These are phyloP conservation scores for Pittosporum tobira DNA, from an alignment of 129 eudicot genomes.

Conservation along the genomic window DNA sequence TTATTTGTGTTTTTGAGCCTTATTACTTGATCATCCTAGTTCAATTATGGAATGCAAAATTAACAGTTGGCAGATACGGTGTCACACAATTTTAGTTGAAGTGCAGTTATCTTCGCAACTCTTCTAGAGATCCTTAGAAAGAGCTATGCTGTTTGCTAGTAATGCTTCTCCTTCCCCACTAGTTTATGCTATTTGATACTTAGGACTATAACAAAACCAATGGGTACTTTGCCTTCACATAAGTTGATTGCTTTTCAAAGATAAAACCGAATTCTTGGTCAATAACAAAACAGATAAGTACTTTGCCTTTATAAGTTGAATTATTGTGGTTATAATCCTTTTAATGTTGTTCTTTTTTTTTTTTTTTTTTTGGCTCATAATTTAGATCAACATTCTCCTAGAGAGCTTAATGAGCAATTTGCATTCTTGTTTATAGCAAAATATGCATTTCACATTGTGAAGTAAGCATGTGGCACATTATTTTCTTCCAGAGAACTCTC, in stretches of 20 bases:
- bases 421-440: not conserved
- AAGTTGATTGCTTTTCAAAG: not conserved
- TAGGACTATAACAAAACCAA: not conserved
- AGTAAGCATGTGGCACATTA: not conserved
- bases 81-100: not conserved
- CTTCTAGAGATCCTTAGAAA: not conserved
- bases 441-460: not conserved
- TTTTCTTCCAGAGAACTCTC: too few species aligned
- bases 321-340: too few species aligned
- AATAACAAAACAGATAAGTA: not conserved
- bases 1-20: too few species aligned
- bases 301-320: not conserved
- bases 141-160: not conserved
- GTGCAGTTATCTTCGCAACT: too few species aligned
- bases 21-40: too few species aligned
- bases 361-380: not conserved
- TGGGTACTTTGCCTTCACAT: not conserved
- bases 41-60: too few species aligned
- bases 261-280: not conserved
- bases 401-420: not conserved
- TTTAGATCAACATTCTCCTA: not conserved
- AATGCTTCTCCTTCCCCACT: not conserved
- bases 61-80: not conserved
- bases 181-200: not conserved
- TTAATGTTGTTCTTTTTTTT: too few species aligned